A percentile compares a stretch with the other conserved stretches of the same genome.
phyloP scores from a whole-genome alignment of 202 grass and related monocot genomes.

The Carex arenaria region DNA sequence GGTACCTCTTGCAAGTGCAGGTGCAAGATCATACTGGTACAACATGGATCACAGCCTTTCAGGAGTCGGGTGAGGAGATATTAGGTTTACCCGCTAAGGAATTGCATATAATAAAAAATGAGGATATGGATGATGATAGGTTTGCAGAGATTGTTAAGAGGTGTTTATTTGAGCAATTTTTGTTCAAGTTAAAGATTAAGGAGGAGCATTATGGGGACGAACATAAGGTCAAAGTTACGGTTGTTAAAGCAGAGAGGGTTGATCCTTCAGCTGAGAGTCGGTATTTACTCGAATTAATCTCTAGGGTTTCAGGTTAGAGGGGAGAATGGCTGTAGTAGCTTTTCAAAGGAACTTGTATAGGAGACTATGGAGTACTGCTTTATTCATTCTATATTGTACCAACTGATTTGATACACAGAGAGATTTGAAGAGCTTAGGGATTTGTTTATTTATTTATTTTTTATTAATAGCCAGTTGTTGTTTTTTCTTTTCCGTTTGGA shows the following conservation, averaged over 20 bases:
- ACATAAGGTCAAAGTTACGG: slow-evolving; percentile 61
- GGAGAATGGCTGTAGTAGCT: neutral
- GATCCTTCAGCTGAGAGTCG: slow-evolving; percentile 63
- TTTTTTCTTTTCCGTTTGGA: neutral
- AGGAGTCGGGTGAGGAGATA: slow-evolving; percentile 71
- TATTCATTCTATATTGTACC: neutral
- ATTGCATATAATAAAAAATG: slow-evolving; percentile 42
- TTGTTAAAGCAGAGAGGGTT: slow-evolving; percentile 60
- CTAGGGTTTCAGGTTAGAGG: slow-evolving; percentile 18
- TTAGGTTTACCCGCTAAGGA: slow-evolving; percentile 66
- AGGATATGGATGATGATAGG: slow-evolving; percentile 39
- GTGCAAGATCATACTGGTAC: slow-evolving; percentile 88
- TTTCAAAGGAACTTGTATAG: neutral
- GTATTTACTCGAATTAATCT: slow-evolving; percentile 56
- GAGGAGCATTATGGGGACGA: slow-evolving; percentile 78
- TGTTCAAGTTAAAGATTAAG: slow-evolving; percentile 83
- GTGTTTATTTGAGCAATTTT: slow-evolving; percentile 51
- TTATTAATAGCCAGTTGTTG: neutral
- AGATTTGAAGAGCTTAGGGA: neutral
- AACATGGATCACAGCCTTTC: slow-evolving; percentile 78
- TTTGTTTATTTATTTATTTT: neutral
- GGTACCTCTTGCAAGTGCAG: slow-evolving; percentile 80
- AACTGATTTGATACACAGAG: neutral
- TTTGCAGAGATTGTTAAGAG: slow-evolving; percentile 45
- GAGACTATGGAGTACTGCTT: neutral